These are phyloP conservation scores for Cunninghamia lanceolata DNA, from an alignment of 75 land plant species.

Conservation along the genomic window DNA sequence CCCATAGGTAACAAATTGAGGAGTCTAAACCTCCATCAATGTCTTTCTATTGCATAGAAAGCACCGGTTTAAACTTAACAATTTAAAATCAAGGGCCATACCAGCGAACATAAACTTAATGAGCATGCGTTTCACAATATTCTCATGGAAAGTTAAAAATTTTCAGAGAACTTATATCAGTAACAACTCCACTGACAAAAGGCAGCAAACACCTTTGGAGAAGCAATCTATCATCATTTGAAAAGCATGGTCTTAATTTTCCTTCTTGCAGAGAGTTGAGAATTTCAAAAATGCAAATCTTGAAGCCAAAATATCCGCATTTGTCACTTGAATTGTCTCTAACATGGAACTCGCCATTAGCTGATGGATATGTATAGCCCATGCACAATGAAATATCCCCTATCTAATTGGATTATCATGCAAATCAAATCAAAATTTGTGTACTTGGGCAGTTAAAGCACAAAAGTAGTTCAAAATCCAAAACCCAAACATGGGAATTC, in stretches of 20 bases:
- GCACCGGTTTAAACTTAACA: neutral
- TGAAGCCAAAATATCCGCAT: neutral
- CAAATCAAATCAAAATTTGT: neutral
- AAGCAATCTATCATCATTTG: neutral
- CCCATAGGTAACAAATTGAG: neutral
- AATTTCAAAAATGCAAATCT: neutral
- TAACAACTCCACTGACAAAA: neutral
- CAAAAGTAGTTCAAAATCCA: neutral
- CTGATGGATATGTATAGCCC: neutral
- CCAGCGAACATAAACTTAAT: neutral
- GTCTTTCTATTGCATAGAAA: neutral
- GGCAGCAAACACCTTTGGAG: neutral
- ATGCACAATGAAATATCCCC: neutral
- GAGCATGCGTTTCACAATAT: neutral
- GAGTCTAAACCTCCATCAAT: neutral
- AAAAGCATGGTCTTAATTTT: neutral
- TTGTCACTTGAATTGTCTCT: neutral
- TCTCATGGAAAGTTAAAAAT: neutral
- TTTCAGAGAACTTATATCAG: neutral
- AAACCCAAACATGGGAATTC: neutral
- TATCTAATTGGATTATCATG: neutral
- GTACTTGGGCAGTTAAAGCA: neutral
- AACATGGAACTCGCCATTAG: neutral
- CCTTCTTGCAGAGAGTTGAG: neutral
- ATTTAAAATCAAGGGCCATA: too few species aligned